phyloP scores from a whole-genome alignment of 495 filamentous ascomycete genomes.

The Podospora tetraspora region DNA sequence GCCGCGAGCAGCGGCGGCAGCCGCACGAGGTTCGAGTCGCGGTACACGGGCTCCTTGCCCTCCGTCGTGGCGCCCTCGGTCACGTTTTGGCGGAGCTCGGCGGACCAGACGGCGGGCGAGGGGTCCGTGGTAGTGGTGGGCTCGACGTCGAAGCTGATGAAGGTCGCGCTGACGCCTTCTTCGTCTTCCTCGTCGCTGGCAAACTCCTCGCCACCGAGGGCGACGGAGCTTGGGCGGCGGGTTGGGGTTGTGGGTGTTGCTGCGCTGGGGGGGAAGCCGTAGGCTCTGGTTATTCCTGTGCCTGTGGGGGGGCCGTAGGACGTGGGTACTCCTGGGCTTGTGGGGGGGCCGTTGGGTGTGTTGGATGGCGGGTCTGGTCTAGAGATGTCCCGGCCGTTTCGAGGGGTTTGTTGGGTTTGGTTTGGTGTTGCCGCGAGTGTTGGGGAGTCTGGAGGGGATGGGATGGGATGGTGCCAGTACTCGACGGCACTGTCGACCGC shows the following conservation, averaged over 20 bases:
- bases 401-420: not conserved
- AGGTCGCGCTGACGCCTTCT: constrained; percentile 44
- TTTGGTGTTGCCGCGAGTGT: not conserved
- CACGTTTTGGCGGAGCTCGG: constrained; percentile 47
- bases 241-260: constrained; percentile 24
- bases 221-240: constrained; percentile 28
- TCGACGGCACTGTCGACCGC: not conserved
- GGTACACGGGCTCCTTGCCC: constrained; percentile 26
- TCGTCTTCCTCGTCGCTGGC: constrained; percentile 47
- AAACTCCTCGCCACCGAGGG: constrained; percentile 30
- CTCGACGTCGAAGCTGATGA: constrained; percentile 56
- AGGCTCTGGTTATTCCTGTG: constrained; percentile 19
- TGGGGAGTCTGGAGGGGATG: not conserved
- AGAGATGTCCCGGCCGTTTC: constrained; percentile 12
- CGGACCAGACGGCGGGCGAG: constrained; percentile 49
- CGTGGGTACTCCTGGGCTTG: constrained; percentile 22
- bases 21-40: constrained; percentile 34
- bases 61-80: constrained; percentile 16
- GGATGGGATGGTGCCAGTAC: not conserved
- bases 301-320: constrained; percentile 20
- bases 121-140: constrained; percentile 36
- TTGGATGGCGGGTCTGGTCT: constrained; percentile 20
- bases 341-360: constrained; percentile 23
- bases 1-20: constrained; percentile 34
- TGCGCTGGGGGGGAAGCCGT: constrained; percentile 22